Conservation (phyloP, 2,329 filamentous ascomycete genomes). For the Colletotrichum nymphaeae region DNA sequence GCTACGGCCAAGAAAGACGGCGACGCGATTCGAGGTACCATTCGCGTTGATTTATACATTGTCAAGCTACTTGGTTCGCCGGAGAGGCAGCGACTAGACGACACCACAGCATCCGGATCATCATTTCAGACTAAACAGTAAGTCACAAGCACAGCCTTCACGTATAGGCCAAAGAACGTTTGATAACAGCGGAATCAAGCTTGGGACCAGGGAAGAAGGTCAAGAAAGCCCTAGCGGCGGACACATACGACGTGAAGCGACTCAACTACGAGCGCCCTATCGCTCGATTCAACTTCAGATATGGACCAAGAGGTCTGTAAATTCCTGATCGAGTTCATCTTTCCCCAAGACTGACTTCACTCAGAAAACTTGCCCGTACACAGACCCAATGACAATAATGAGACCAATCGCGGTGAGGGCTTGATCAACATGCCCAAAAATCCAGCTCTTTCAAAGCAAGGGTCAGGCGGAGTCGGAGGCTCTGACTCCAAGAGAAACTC, state of each 20-base stretch:
- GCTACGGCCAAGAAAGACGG: not conserved
- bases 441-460: not conserved
- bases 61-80: not conserved
- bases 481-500: not conserved
- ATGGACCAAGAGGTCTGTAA: not conserved
- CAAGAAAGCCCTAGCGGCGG: not conserved
- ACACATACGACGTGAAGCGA: not conserved
- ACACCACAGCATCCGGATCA: not conserved
- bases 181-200: not conserved
- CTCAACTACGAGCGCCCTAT: not conserved
- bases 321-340: not conserved
- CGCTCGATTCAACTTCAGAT: not conserved
- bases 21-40: not conserved
- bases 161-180: too few relatives aligned
- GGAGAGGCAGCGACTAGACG: not conserved
- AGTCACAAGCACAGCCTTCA: not conserved
- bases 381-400: not conserved
- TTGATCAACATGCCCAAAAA: not conserved
- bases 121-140: not conserved
- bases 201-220: not conserved
- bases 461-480: accelerated
- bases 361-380: not conserved
- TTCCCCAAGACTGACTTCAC: not conserved
- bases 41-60: not conserved
- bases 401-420: not conserved